Conservation (phyloP, 192 early-diverging fungal genomes). For the Lunasporangiospora selenospora region DNA sequence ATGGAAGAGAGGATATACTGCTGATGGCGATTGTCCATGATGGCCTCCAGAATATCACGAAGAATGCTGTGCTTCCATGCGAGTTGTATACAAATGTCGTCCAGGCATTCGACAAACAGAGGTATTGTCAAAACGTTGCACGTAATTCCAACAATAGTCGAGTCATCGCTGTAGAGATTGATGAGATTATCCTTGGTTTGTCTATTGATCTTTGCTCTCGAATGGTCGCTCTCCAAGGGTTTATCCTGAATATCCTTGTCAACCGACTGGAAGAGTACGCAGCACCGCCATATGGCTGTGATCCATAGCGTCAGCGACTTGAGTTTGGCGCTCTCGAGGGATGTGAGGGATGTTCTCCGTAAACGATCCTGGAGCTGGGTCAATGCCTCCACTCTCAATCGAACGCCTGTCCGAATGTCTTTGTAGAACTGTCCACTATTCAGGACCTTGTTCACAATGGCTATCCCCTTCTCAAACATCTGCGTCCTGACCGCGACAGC, state of each 20-base stretch:
- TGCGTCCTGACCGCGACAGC: constrained; percentile 10
- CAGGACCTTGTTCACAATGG: constrained; percentile 19
- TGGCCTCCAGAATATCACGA: constrained; percentile 9
- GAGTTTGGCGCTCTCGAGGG: constrained; percentile 18
- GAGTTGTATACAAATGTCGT: constrained; percentile 32
- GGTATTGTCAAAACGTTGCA: constrained; percentile 32
- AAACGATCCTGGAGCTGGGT: constrained; percentile 25
- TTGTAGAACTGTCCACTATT: constrained; percentile 42
- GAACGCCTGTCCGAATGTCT: constrained; percentile 28
- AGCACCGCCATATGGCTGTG: constrained; percentile 39
- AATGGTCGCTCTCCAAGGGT: too few relatives aligned
- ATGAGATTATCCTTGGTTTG: constrained; percentile 27
- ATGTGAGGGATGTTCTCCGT: constrained; percentile 11
- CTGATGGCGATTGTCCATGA: constrained; percentile 25
- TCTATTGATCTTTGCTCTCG: not conserved
- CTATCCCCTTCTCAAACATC: constrained; percentile 18
- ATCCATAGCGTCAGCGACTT: constrained; percentile 43
- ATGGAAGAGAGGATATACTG: constrained; percentile 22
- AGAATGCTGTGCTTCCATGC: constrained; percentile 21
- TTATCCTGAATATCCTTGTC: constrained; percentile 23
- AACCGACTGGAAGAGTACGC: constrained; percentile 34
- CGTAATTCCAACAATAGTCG: constrained; percentile 31
- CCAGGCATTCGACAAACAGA: constrained; percentile 29
- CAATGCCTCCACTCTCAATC: constrained; percentile 13
- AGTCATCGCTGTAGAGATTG: constrained; percentile 38